Evolutionary conservation across 208 protist species (phyloP).

Genomic region (Wallacemonas sp.): DNA sequence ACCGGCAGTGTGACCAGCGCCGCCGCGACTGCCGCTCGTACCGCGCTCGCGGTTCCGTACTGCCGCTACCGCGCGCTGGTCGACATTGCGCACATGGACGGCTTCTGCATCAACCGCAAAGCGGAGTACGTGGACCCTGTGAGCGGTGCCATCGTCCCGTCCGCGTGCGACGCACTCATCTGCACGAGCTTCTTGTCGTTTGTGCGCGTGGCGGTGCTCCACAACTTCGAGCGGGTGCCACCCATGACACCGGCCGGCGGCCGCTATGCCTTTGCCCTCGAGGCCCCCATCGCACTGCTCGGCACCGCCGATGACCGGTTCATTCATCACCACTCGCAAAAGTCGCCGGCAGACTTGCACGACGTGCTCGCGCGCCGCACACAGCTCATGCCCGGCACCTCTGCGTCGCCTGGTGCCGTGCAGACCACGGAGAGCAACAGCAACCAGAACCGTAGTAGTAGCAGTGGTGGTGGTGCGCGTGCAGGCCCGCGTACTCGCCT

Average conservation of each 20-base stretch:
- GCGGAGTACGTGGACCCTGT: constrained; percentile 74
- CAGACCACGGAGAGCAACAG: neutral
- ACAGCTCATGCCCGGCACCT: neutral
- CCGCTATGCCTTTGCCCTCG: constrained; percentile 28
- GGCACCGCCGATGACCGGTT: constrained; percentile 25
- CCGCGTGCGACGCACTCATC: constrained; percentile 23
- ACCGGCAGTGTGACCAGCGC: too few species aligned
- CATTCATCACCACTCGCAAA: constrained; percentile 29
- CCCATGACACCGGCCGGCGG: constrained; percentile 38
- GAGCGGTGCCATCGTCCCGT: constrained; percentile 58
- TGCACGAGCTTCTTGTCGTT: constrained; percentile 27
- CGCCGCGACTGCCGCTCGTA: neutral
- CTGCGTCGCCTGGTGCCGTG: neutral
- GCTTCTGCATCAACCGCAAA: constrained; percentile 53
- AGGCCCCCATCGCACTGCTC: constrained; percentile 20
- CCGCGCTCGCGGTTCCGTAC: constrained; percentile 12
- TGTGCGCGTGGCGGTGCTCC: constrained; percentile 40
- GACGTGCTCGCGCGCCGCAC: constrained; percentile 18
- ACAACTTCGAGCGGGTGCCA: constrained; percentile 58
- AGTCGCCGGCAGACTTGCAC: constrained; percentile 28
- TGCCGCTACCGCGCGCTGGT: constrained; percentile 61
- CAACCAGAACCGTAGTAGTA: too few species aligned
- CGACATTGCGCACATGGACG: constrained; percentile 31
- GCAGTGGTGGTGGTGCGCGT: neutral
- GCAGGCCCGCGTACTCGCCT: constrained; percentile 10